phyloP scores from a whole-genome alignment of 2,329 filamentous ascomycete genomes.

The Ceratocystis alfenasii region DNA sequence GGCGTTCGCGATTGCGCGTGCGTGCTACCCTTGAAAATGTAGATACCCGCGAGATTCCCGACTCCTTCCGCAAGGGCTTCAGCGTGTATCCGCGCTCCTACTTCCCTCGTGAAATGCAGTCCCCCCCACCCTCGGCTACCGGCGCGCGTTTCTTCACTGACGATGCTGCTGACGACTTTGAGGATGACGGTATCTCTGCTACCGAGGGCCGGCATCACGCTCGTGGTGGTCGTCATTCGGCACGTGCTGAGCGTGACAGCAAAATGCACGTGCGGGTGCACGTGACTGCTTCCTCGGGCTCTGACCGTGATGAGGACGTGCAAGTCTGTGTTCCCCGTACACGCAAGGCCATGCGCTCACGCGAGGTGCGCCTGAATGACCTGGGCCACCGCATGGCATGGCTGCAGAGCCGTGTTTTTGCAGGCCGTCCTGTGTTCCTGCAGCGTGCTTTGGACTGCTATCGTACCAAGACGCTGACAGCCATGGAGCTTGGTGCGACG shows the following conservation, averaged over 20 bases:
- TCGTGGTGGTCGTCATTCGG: constrained; percentile 28
- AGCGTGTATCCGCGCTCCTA: constrained; percentile 86
- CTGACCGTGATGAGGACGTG: constrained; percentile 37
- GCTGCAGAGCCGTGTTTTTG: constrained; percentile 87
- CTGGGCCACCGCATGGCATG: constrained; percentile 92
- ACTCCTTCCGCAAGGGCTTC: constrained; percentile 82
- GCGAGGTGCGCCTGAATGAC: constrained; percentile 86
- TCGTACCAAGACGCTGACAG: constrained; percentile 76
- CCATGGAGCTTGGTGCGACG: constrained; percentile 66
- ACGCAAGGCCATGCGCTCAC: constrained; percentile 55
- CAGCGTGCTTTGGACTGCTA: constrained; percentile 93
- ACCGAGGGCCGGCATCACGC: constrained; percentile 32
- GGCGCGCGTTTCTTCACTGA: constrained; percentile 65
- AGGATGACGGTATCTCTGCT: constrained; percentile 41
- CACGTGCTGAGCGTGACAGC: constrained; percentile 30
- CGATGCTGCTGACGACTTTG: constrained; percentile 45
- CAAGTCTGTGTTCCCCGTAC: constrained; percentile 67
- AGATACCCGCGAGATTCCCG: constrained; percentile 89
- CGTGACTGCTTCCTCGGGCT: constrained; percentile 43
- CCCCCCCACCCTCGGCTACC: constrained; percentile 62
- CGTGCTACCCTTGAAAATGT: constrained; percentile 87
- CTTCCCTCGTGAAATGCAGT: constrained; percentile 87
- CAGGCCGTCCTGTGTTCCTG: constrained; percentile 72
- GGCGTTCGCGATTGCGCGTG: constrained; percentile 70
- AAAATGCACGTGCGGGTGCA: constrained; percentile 47